Evolutionary conservation across 768 basidiomycete species (phyloP).

Genomic region (Termitomyces sp.): DNA sequence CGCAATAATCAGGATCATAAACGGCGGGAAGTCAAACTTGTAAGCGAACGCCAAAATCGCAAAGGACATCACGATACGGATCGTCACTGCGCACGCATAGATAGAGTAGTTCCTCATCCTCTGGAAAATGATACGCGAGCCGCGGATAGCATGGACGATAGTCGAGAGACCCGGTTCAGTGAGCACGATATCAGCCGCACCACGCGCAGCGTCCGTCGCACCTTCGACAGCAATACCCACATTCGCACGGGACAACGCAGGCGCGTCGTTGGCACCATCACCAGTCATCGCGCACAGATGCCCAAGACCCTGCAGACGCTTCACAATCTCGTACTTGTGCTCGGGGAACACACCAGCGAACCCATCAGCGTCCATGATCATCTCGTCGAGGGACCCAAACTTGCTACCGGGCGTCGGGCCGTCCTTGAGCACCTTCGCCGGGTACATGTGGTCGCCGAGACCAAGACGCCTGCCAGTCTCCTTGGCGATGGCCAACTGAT

Average conservation of each 20-base stretch:
- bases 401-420: constrained; percentile 86
- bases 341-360: constrained; percentile 99
- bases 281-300: constrained; percentile 99
- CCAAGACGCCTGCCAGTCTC: constrained; percentile 98
- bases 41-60: constrained; percentile 93
- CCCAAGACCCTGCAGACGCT: constrained; percentile 93
- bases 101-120: constrained; percentile 99
- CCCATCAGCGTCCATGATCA: constrained; percentile 99
- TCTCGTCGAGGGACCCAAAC: constrained; percentile 84
- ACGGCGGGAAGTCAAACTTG: constrained; percentile 98
- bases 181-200: constrained; percentile 96
- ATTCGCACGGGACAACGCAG: constrained; percentile 95
- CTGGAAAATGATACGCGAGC: constrained; percentile 98
- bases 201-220: constrained; percentile 97
- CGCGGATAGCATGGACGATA: constrained; percentile 97
- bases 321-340: constrained; percentile 99
- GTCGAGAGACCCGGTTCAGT: constrained; percentile 99
- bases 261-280: constrained; percentile 99
- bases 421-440: constrained; percentile 97
- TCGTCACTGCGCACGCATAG: constrained; percentile 92
- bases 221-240: constrained; percentile 99
- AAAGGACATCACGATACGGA: constrained; percentile 98
- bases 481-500: constrained; percentile 99
- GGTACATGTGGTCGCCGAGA: constrained; percentile 99
- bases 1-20: constrained; percentile 99